Base-by-base conservation (phyloP, 768 basidiomycete species). In the Aureoboletus auriporus region DNA sequence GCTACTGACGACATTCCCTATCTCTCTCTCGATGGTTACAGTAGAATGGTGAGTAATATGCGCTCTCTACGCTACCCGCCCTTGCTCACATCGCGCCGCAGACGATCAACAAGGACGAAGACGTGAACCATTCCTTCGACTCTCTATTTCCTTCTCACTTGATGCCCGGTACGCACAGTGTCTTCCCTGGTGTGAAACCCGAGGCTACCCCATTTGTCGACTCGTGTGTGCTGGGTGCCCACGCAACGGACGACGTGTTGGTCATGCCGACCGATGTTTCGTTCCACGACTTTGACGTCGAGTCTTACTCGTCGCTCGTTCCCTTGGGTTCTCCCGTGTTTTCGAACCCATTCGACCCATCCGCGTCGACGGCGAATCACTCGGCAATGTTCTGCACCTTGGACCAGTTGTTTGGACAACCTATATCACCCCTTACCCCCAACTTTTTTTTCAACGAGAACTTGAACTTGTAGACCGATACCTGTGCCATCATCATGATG, bases 1-100 rank as follows among this genome's bases (percentile, higher is more conserved):
- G 42, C 65, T 8, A 74, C 64, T 13, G 51, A 59, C 6, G 64
- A 70, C 2, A 74, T 74, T 38, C 71, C 71, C 6, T 43, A 56
- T 44, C 57, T 73, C 33, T 58, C 63, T 35, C 63, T 73, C 13
- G 61, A 67, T 47, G 28, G 34, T 13, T 42, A 26, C 34, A n/a
- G 31, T 39, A 37, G 46, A 42, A 9, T 41, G 52, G 67, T 69
- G 50, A 47, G 66, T 50, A 4, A 29, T 5, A 11, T 17, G 12
- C 10, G 2, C 5, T 20, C 45, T 28, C n/a, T n/a, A 12, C 6
- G 9, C 31, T 16, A 14, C 33, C 31, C 30, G 27, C 33, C 12
- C 39, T 67, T 35, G 13, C 39, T 65, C 29, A 67, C 43, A 27
- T 34, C 43, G 8, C 8, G 7, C 9, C n/a, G 20, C 13, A 64